Conservation (phyloP, 495 filamentous ascomycete genomes). For the Penicillium longicatenatum region DNA sequence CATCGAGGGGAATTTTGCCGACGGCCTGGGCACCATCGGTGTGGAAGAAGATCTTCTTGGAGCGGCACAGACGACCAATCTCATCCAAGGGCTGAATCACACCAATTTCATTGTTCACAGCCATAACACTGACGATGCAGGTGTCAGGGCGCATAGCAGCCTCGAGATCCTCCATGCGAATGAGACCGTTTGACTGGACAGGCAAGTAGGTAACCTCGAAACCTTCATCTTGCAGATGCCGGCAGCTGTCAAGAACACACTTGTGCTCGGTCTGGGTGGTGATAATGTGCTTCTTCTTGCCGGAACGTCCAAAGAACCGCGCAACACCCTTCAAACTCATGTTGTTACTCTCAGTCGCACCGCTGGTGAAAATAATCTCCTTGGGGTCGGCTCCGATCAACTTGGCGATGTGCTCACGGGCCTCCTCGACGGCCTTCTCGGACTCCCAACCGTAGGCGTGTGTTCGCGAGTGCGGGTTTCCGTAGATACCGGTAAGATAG, state of each 20-base stretch:
- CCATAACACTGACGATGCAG: slow-evolving; percentile 92
- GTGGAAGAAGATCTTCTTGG: slow-evolving; percentile 96
- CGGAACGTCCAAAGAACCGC: slow-evolving; percentile 85
- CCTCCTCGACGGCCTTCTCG: slow-evolving; percentile 87
- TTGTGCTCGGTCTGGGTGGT: slow-evolving; percentile 98
- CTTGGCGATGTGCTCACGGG: slow-evolving; percentile 77
- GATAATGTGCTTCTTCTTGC: slow-evolving; percentile 98
- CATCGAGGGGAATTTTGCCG: slow-evolving; percentile 94
- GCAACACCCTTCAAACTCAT: slow-evolving; percentile 99
- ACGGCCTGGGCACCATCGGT: slow-evolving; percentile 97
- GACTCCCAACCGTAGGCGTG: slow-evolving; percentile 99
- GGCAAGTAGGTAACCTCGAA: slow-evolving; percentile 96
- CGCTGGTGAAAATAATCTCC: slow-evolving; percentile 98
- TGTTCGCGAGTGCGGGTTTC: slow-evolving; percentile 95
- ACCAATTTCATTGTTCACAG: slow-evolving; percentile 99
- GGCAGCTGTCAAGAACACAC: slow-evolving; percentile 94
- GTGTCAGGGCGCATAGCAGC: slow-evolving; percentile 90
- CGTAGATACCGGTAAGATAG: slow-evolving; percentile 89
- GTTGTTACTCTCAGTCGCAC: slow-evolving; percentile 98
- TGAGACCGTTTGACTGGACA: slow-evolving; percentile 78
- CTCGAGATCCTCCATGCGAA: slow-evolving; percentile 85
- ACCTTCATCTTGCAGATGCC: slow-evolving; percentile 95
- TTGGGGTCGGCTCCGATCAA: slow-evolving; percentile 94
- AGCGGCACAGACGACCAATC: slow-evolving; percentile 89
- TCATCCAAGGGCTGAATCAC: slow-evolving; percentile 94